These are phyloP conservation scores for Lophium mytilinum DNA, from an alignment of 495 filamentous ascomycete genomes.

Conservation along the genomic window DNA sequence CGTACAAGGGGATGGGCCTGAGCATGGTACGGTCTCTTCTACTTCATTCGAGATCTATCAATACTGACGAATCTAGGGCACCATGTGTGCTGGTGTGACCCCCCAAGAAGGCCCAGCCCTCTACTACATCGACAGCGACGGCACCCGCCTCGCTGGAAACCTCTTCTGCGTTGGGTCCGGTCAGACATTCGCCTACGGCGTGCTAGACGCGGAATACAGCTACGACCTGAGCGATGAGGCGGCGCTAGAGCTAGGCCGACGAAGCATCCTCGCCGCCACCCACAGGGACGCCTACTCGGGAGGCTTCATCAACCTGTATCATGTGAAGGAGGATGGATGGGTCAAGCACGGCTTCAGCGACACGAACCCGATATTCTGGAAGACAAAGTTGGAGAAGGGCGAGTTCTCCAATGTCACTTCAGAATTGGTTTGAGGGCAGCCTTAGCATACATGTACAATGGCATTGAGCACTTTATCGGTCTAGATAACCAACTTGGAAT, in stretches of 20 bases:
- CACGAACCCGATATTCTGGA: conserved; percentile 74
- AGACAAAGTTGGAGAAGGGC: conserved; percentile 94
- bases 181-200: conserved; percentile 98
- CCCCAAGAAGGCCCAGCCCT: conserved; percentile 92
- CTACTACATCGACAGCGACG: conserved; percentile 98
- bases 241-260: conserved; percentile 78
- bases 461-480: background rate
- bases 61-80: conserved; percentile 44
- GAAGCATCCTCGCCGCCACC: conserved; percentile 93
- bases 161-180: conserved; percentile 97
- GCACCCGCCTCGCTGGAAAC: conserved; percentile 85
- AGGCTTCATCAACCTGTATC: conserved; percentile 97
- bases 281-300: conserved; percentile 97
- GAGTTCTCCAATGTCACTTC: conserved; percentile 97
- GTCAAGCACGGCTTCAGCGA: conserved; percentile 90
- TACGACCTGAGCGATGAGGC: conserved; percentile 82
- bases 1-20: conserved; percentile 95
- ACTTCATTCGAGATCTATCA: background rate
- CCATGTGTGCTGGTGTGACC: conserved; percentile 97
- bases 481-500: background rate
- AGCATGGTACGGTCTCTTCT: conserved; percentile 53
- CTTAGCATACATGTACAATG: no score
- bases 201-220: conserved; percentile 87
- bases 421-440: conserved; percentile 43
- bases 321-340: conserved; percentile 97